These are phyloP conservation scores for Jimgerdemannia flammicorona DNA, from an alignment of 192 early-diverging fungal species.

Conservation along the genomic window DNA sequence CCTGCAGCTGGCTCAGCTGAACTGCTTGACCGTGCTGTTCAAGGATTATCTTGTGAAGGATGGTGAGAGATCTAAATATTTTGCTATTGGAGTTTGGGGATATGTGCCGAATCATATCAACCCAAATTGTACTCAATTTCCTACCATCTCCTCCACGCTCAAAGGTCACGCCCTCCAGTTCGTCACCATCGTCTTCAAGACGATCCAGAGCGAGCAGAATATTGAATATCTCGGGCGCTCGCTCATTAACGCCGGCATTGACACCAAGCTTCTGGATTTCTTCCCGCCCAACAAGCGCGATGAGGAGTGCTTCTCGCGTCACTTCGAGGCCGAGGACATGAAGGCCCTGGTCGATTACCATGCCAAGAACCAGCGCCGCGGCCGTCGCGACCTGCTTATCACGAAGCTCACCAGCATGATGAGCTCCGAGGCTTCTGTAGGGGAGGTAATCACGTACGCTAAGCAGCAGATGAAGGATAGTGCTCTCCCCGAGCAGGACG, in stretches of 20 bases:
- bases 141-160: conserved; percentile 1
- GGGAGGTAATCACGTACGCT: conserved; percentile 57
- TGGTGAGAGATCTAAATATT: conserved; percentile 32
- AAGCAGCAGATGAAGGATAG: conserved; percentile 64
- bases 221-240: conserved; percentile 73
- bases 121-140: background rate
- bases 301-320: conserved; percentile 82
- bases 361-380: conserved; percentile 64
- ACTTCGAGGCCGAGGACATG: conserved; percentile 93
- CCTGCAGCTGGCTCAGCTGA: conserved; percentile 62
- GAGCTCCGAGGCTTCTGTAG: conserved; percentile 40
- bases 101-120: background rate
- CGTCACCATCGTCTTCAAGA: conserved; percentile 77
- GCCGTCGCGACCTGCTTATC: conserved; percentile 63
- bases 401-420: conserved; percentile 58
- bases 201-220: conserved; percentile 70
- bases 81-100: background rate
- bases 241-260: conserved; percentile 69
- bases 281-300: conserved; percentile 91
- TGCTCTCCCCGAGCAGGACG: conserved; percentile 74
- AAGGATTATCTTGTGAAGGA: conserved; percentile 97
- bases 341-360: conserved; percentile 82
- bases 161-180: conserved; percentile 78
- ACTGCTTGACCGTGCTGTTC: conserved; percentile 71
- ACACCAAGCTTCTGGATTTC: conserved; percentile 77